Conservation (phyloP, 2,329 filamentous ascomycete species). For the Cadophora gregata region DNA sequence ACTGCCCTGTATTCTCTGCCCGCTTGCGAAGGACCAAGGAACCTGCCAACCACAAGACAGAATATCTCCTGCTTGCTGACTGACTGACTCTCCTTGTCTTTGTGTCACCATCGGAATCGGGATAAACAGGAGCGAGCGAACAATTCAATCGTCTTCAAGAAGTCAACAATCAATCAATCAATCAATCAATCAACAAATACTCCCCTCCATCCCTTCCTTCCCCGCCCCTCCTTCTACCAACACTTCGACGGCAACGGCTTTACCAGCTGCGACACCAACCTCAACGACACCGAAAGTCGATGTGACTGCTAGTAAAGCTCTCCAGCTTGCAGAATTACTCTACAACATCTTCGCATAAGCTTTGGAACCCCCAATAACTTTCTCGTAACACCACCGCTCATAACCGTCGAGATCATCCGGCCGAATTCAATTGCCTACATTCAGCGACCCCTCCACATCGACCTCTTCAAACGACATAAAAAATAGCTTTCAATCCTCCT, state of each 20-base stretch:
- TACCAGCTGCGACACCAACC: not conserved
- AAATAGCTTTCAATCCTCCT: not conserved
- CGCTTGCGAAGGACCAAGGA: conserved; percentile 12
- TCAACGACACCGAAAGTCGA: conserved; percentile 9
- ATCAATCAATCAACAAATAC: conserved; percentile 3
- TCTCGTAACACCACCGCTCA: conserved; percentile 17
- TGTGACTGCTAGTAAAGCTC: conserved; percentile 33
- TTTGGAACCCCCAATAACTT: not conserved
- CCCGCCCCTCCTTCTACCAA: not conserved
- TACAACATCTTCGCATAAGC: not conserved
- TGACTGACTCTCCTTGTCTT: not conserved
- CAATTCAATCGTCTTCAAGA: not conserved
- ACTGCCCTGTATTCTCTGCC: conserved; percentile 1
- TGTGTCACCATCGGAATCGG: conserved; percentile 9
- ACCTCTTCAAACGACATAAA: not conserved
- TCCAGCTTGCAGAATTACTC: conserved; percentile 18
- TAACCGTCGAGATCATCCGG: conserved; percentile 15
- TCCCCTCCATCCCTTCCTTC: not conserved
- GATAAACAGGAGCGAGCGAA: conserved; percentile 17
- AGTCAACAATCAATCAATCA: not conserved
- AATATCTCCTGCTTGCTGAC: not conserved
- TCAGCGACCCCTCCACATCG: conserved; percentile 11
- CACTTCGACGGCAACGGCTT: not conserved
- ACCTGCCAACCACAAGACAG: conserved; percentile 17
- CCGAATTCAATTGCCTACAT: not conserved